phyloP scores from a whole-genome alignment of 2,329 filamentous ascomycete genomes.

The Verticillium isaacii region DNA sequence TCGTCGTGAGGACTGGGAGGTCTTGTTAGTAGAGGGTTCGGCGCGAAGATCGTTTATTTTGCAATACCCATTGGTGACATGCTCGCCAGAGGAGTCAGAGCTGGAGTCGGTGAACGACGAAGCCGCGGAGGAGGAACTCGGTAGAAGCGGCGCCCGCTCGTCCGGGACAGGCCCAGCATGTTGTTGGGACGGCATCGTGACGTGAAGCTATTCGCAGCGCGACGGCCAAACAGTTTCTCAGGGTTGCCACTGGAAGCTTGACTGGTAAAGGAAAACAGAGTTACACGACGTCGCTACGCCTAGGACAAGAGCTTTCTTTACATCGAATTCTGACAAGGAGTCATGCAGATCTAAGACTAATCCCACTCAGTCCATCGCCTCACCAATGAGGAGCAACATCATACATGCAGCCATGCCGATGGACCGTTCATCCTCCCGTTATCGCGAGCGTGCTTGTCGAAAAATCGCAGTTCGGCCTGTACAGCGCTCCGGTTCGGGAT shows the following conservation, averaged over 20 bases:
- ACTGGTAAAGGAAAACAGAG: not conserved
- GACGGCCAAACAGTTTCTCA: not conserved
- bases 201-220: not conserved
- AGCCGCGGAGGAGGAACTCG: not conserved
- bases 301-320: not conserved
- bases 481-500: conserved; percentile 3
- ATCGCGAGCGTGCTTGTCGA: not conserved
- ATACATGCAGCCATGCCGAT: not conserved
- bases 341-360: not conserved
- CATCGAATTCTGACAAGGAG: not conserved
- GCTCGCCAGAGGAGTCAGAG: not conserved
- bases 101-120: not conserved
- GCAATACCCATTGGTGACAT: not conserved
- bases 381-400: not conserved
- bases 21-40: not conserved
- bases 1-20: not conserved
- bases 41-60: not conserved
- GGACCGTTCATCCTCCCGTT: not conserved
- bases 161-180: not conserved
- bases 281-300: not conserved
- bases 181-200: not conserved
- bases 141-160: not conserved
- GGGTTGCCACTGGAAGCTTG: not conserved
- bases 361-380: not conserved
- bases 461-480: not conserved